phyloP scores from a whole-genome alignment of 2,329 filamentous ascomycete species.

The Aspergillus alliaceus region DNA sequence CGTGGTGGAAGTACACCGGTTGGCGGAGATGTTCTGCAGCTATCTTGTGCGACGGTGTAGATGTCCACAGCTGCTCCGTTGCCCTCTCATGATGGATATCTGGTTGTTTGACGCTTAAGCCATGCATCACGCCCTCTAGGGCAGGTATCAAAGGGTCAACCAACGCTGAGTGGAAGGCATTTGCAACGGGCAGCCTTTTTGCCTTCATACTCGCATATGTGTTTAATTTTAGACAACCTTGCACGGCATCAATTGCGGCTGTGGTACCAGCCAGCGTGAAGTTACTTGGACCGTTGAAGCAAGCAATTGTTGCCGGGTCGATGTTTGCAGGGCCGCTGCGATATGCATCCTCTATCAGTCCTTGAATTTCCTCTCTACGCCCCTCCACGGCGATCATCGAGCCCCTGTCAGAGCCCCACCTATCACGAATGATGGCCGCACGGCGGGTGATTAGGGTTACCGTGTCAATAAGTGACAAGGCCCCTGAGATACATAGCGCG shows the following conservation, averaged over 20 bases:
- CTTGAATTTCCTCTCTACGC: conserved; percentile 13
- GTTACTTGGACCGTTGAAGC: conserved; percentile 23
- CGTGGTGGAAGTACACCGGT: conserved; percentile 50
- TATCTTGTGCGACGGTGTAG: neutral
- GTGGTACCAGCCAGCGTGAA: conserved; percentile 24
- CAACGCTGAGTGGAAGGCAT: conserved; percentile 51
- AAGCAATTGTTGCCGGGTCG: conserved; percentile 22
- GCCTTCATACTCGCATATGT: conserved; percentile 16
- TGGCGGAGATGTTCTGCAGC: conserved; percentile 24
- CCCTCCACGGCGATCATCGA: conserved; percentile 37
- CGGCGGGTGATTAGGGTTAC: conserved; percentile 31
- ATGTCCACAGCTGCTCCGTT: conserved; percentile 5
- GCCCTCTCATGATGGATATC: conserved; percentile 29
- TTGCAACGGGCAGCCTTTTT: conserved; percentile 47
- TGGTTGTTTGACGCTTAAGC: conserved; percentile 30
- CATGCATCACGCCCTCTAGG: conserved; percentile 28
- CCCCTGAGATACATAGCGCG: conserved; percentile 33
- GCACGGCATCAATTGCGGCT: conserved; percentile 10
- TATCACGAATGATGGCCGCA: conserved; percentile 30
- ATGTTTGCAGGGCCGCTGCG: neutral
- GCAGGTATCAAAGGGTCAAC: conserved; percentile 36
- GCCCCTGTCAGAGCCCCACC: conserved; percentile 34
- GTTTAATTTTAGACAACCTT: conserved; percentile 9
- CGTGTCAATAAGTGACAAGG: conserved; percentile 29
- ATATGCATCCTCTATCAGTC: neutral